A percentile compares a stretch with the other conserved stretches of the same genome.
Evolutionary conservation across 2,329 filamentous ascomycete species (phyloP).

Genomic region (Sporothrix phasma): DNA sequence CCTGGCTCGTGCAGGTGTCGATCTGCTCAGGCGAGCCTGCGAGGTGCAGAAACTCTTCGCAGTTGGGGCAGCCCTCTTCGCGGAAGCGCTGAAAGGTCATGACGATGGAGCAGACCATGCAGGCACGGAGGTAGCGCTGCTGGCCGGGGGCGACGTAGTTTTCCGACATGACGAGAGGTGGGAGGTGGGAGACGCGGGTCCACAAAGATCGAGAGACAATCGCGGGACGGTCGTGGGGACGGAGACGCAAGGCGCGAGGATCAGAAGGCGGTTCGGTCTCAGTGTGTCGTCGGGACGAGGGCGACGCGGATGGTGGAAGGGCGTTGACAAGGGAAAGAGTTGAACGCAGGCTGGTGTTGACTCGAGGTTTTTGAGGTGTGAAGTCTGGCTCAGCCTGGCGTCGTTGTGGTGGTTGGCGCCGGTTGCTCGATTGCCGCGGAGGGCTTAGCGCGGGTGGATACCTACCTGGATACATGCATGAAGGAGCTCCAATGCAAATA

Average conservation of each 20-base stretch:
- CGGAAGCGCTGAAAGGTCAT: slow-evolving; percentile 82
- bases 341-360: not conserved
- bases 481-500: not conserved
- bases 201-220: not conserved
- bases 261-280: not conserved
- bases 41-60: slow-evolving; percentile 83
- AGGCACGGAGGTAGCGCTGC: slow-evolving; percentile 82
- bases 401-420: not conserved
- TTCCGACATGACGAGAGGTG: slow-evolving; percentile 30
- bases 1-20: slow-evolving; percentile 86
- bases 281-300: not conserved
- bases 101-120: slow-evolving; percentile 97
- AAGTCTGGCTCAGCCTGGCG: not conserved
- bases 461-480: not conserved
- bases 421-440: slow-evolving; percentile 1
- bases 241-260: not conserved
- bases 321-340: not conserved
- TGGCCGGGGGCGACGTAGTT: slow-evolving; percentile 65
- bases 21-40: slow-evolving; percentile 69
- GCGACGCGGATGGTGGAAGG: not conserved
- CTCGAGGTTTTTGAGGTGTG: not conserved
- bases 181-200: no score
- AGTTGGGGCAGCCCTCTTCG: slow-evolving; percentile 87
- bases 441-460: not conserved
- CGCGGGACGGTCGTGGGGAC: not conserved